phyloP scores from a whole-genome alignment of 2,329 filamentous ascomycete species.

The Chaetomium globosum region DNA sequence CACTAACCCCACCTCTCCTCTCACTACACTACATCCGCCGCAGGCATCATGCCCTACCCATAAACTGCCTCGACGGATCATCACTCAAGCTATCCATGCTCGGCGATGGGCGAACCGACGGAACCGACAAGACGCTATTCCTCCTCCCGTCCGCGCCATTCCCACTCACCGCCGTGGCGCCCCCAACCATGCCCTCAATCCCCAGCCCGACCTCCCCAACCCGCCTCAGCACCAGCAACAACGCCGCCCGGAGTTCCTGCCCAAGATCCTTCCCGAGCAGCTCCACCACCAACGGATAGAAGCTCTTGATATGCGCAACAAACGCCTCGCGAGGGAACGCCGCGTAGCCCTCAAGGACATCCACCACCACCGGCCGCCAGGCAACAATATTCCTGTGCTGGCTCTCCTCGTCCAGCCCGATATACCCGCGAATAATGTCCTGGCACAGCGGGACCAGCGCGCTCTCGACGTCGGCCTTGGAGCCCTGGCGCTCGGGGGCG shows the following conservation, averaged over 20 bases:
- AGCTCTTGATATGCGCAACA: conserved; percentile 73
- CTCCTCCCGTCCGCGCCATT: conserved; percentile 20
- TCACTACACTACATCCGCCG: conserved; percentile 22
- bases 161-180: neutral
- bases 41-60: conserved; percentile 32
- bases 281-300: conserved; percentile 85
- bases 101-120: conserved; percentile 22
- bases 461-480: conserved; percentile 79
- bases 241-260: conserved; percentile 72
- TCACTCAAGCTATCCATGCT: conserved; percentile 34
- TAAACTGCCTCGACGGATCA: conserved; percentile 35
- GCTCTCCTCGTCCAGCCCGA: conserved; percentile 87
- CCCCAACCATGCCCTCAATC: conserved; percentile 52
- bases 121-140: conserved; percentile 28
- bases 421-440: conserved; percentile 87
- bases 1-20: neutral
- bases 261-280: conserved; percentile 81
- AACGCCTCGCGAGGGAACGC: conserved; percentile 82
- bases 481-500: conserved; percentile 76
- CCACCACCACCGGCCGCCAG: conserved; percentile 95
- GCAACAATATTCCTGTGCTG: conserved; percentile 96
- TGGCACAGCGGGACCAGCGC: conserved; percentile 93
- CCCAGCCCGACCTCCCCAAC: conserved; percentile 77
- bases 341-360: conserved; percentile 90
- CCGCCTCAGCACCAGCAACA: conserved; percentile 76